These are phyloP conservation scores for Eragrostis tef DNA, from an alignment of 202 grass and related monocot genomes.

Conservation along the genomic window DNA sequence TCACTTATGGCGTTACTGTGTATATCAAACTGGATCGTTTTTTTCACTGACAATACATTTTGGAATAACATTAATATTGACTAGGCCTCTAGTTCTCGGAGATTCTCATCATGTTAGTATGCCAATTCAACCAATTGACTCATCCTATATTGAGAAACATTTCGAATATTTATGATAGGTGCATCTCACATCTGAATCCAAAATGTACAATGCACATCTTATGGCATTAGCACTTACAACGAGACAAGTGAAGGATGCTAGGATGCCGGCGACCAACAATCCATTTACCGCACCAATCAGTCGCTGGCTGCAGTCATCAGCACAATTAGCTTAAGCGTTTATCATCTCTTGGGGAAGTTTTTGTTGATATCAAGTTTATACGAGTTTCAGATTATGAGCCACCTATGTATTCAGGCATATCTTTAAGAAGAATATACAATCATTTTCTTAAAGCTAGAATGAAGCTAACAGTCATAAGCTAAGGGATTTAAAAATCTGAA, in stretches of 20 bases:
- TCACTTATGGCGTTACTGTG: not conserved
- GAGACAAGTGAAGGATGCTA: conserved; percentile 82
- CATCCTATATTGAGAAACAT: not conserved
- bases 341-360: not conserved
- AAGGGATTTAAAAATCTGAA: not conserved
- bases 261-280: conserved; percentile 72
- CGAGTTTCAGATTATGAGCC: not conserved
- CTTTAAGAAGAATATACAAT: not conserved
- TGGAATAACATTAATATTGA: not conserved
- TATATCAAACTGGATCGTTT: not conserved
- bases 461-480: not conserved
- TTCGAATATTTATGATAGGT: conserved; percentile 9
- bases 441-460: not conserved
- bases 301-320: conserved; percentile 64
- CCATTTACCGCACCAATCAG: conserved; percentile 90
- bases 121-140: not conserved
- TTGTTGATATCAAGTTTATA: not conserved
- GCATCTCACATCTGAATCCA: conserved; percentile 27
- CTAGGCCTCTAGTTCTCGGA: no score
- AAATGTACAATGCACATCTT: conserved; percentile 28
- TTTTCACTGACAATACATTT: not conserved
- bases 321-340: conserved; percentile 30
- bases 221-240: conserved; percentile 65
- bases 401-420: not conserved
- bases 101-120: no score